These are phyloP conservation scores for Pseudevernia furfuracea DNA, from an alignment of 495 filamentous ascomycete genomes.

Conservation along the genomic window DNA sequence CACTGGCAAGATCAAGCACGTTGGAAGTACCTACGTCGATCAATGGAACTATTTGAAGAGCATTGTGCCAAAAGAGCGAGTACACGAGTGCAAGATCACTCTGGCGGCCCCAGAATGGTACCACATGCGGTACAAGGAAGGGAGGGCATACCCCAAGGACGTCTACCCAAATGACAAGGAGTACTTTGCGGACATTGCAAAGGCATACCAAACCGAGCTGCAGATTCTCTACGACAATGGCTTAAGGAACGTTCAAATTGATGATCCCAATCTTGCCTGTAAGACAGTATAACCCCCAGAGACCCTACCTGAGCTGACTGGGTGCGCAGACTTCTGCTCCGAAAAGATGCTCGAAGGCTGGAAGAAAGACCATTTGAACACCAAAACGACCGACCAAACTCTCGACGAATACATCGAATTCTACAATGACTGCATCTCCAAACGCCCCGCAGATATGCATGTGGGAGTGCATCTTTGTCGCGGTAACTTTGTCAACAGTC, in stretches of 20 bases:
- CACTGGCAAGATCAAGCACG: conserved; percentile 63
- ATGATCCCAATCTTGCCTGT: conserved; percentile 73
- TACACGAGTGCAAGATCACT: conserved; percentile 63
- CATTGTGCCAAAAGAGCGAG: conserved; percentile 49
- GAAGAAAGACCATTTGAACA: conserved; percentile 48
- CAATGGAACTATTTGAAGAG: conserved; percentile 65
- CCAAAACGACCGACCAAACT: conserved; percentile 53
- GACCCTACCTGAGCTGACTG: conserved; percentile 8
- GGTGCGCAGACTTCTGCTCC: conserved; percentile 60
- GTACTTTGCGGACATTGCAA: conserved; percentile 68
- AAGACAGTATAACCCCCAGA: conserved; percentile 28
- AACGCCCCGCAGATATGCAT: conserved; percentile 60
- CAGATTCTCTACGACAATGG: conserved; percentile 61
- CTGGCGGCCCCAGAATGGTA: conserved; percentile 68
- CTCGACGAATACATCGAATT: conserved; percentile 67
- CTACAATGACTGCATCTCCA: conserved; percentile 65
- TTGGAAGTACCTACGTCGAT: conserved; percentile 51
- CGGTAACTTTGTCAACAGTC: conserved; percentile 69
- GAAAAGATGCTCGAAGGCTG: conserved; percentile 65
- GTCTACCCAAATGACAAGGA: conserved; percentile 60
- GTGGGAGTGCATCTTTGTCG: conserved; percentile 73
- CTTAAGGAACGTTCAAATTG: conserved; percentile 63
- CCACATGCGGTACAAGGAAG: conserved; percentile 65
- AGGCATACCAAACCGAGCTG: conserved; percentile 61
- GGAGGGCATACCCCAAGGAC: conserved; percentile 56